A percentile compares a stretch with the other conserved stretches of the same genome.
These are phyloP conservation scores for Perkinsela sp. DNA, from an alignment of 208 protist genomes.

Conservation along the genomic window DNA sequence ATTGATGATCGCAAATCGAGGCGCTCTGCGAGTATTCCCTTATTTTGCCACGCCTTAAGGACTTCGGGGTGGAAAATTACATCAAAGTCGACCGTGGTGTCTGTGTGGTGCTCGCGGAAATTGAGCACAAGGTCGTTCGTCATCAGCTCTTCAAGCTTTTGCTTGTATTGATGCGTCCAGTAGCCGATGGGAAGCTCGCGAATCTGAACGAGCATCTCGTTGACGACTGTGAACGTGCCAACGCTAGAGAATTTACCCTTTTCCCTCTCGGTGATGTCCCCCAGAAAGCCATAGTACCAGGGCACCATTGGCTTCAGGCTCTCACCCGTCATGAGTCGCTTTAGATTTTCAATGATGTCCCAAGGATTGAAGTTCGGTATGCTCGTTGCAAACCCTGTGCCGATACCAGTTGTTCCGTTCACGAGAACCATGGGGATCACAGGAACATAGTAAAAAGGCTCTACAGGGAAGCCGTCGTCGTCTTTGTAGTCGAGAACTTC, in stretches of 20 bases:
- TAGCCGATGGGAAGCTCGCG: slow-evolving; percentile 82
- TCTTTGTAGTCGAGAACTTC: slow-evolving; percentile 83
- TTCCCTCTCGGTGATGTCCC: slow-evolving; percentile 41
- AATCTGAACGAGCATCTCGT: slow-evolving; percentile 62
- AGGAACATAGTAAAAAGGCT: slow-evolving; percentile 95
- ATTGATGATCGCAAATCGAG: slow-evolving; percentile 68
- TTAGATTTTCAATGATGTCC: slow-evolving; percentile 72
- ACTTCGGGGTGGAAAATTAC: slow-evolving; percentile 54
- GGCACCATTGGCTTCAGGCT: slow-evolving; percentile 51
- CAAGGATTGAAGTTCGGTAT: slow-evolving; percentile 94
- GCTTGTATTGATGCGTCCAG: slow-evolving; percentile 85
- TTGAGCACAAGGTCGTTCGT: slow-evolving; percentile 62
- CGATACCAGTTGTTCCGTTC: slow-evolving; percentile 96
- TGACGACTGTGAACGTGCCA: slow-evolving; percentile 22
- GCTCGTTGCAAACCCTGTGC: slow-evolving; percentile 91
- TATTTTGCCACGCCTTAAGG: slow-evolving; percentile 28
- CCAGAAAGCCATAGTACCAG: slow-evolving; percentile 91
- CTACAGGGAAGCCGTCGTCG: slow-evolving; percentile 93
- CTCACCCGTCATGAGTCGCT: slow-evolving; percentile 45
- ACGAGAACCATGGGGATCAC: slow-evolving; percentile 95
- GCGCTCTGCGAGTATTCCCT: slow-evolving; percentile 52
- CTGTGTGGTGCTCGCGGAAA: slow-evolving; percentile 84
- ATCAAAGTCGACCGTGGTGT: slow-evolving; percentile 80
- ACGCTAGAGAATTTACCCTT: slow-evolving; percentile 40
- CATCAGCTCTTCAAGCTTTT: slow-evolving; percentile 68